Evolutionary conservation across 2,329 filamentous ascomycete genomes (phyloP), one percentile per base, ranked within the genome.

Genomic region (Alternaria longipes): DNA sequence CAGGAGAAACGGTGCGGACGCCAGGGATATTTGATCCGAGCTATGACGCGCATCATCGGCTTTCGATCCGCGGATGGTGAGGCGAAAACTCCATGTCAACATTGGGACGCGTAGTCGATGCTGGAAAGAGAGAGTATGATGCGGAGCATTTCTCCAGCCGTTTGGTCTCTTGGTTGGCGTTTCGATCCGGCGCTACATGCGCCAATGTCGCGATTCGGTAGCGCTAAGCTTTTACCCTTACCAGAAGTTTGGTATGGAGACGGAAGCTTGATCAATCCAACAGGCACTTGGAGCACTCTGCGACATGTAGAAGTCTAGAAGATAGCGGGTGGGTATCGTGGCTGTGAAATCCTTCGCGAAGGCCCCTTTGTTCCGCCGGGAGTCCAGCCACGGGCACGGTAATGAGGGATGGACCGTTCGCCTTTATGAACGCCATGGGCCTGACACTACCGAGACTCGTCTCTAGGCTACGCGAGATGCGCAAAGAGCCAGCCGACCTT

Each of bases 1-100:
- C 59, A 69, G 65, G 67, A 55, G 65, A 68, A 45, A 55, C 58
- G 61, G 56, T 62, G 54, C 60, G 60, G 59, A 60, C 55, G 53
- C 61, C 59, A 58, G 59, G 53, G 36, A 56, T 44, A 32, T 46
- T 60, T 36, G 59, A 56, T 57, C 36, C 54, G 57, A 30, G 57
- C 60, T 55, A 59, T 63, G 63, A 60, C 63, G 53, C 51, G 50
- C 52, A 38, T 55, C 41, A 38, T 46, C 40, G 58, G 58, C 41
- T 40, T 32, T 7, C 5, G 8, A 45, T 38, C 53, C 61, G 45
- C 54, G n/a, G 24, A 57, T 36, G 4, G 28, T 18, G 34, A 36
- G 22, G 38, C 41, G 20, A 47, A 32, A 24, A 24, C 2, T 49
- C 32, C 20, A 16, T 40, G 24, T 46, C 26, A 24, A 22, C 6